Base-by-base conservation (phyloP, 352 stramenopile species). In the Phytophthora lateralis region DNA sequence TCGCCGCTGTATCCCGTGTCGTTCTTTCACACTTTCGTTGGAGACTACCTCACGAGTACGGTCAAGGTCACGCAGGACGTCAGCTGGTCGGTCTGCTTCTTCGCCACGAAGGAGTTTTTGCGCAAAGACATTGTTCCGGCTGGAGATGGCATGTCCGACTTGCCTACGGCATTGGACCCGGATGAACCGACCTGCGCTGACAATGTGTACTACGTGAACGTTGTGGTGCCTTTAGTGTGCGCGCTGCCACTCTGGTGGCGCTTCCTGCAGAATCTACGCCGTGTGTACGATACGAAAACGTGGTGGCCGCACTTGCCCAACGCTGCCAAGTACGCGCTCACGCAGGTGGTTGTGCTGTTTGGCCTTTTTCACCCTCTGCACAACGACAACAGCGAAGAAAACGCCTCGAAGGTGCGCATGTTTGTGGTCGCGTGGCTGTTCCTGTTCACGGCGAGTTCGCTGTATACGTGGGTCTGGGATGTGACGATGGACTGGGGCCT, bases 261-360 rank as follows among this genome's bases (percentile, higher is more conserved):
- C 26, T 99, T 99, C 71, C 91, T 98, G 47, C 96, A 99, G 82
- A 99, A 94, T 69, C 71, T 99, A 15, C 87, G 96, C 27, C 84
- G 95, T 53, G 97, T 98, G 56, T 85, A 97, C 46, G 96, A 99
- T 77, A 98, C 95, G 21, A 85, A 96, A 54, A 92, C 96, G 52
- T 96, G 96, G 75, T 98, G 95, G 74, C 96, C 97, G 3, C 96
- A 98, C 63, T 76, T 99, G 12, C 88, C 94, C 2, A 99, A 99
- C 68, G 93, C 91, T 20, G 89, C 93, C 66, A 99, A 99, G 73
- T 99, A 99, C 72, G 85, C 83, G 8, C 71, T 97, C 0, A 83
- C 87, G 5, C 83, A 96, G 47, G 80, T 95, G 21, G 83, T 97
- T 3, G 75, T 87, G 38, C 78, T 97, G 12, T 96, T 96, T 54